A percentile compares a stretch with the other conserved stretches of the same genome.
Conservation (phyloP, 176 grass and related monocot genomes). For the Triticum timopheevii region DNA sequence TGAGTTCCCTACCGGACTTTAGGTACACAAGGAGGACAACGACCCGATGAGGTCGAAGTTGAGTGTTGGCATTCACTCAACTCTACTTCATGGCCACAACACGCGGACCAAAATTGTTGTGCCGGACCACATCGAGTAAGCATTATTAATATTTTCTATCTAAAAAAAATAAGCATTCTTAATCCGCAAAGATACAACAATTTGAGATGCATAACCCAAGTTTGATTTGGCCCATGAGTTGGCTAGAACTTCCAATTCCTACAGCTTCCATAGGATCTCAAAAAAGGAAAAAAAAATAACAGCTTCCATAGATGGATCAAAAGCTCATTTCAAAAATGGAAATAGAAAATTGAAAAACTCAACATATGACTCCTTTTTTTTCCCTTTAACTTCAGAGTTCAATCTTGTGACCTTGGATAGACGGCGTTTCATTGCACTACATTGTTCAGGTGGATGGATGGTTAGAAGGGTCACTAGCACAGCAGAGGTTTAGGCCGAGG, state of each 20-base stretch:
- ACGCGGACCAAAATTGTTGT: background rate
- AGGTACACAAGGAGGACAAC: background rate
- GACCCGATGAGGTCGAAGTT: background rate
- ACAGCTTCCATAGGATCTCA: background rate
- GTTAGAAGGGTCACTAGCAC: background rate
- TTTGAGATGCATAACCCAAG: background rate
- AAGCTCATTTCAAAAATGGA: background rate
- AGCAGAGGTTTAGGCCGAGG: slow-evolving; percentile 18
- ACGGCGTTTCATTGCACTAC: background rate
- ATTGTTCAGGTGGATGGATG: background rate
- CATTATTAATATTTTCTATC: background rate
- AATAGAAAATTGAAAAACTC: background rate
- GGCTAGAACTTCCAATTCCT: background rate
- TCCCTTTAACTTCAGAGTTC: background rate
- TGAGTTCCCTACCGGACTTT: background rate
- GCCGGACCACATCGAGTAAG: background rate
- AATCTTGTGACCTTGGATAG: background rate
- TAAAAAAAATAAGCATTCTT: background rate
- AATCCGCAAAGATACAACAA: background rate
- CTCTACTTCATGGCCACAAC: background rate
- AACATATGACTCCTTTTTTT: background rate
- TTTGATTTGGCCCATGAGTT: background rate
- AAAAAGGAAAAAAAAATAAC: background rate
- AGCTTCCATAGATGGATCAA: background rate
- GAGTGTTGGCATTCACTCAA: background rate